Base-by-base conservation (phyloP, 192 early-diverging fungal species). In the Kappamyces sp. region DNA sequence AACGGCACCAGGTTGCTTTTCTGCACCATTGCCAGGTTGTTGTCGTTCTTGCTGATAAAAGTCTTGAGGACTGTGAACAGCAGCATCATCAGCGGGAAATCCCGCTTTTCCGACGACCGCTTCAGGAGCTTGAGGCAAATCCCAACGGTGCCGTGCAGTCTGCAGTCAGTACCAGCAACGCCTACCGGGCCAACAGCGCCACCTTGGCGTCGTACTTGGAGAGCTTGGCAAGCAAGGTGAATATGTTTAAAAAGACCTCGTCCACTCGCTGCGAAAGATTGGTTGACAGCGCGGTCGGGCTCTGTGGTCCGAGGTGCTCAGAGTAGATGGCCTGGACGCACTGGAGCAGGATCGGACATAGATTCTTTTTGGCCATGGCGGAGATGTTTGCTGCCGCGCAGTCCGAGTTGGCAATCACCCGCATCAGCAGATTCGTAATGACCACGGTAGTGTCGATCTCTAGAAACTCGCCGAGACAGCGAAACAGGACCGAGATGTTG, bases 361-460 rank as follows among this genome's bases (percentile, higher is more conserved):
- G 49, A 43, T 62, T 68, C 42, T 65, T 65, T 15, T 62, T 43
- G 4, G 68, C 67, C 30, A 73, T 45, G 45, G 65, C 63, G 1
- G 72, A 39, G 7, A 66, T 54, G 52, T 71, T 71, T 30, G 58
- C 36, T 39, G 54, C 52, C 38, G 43, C 63, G 47, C 34, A 37
- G 12, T 71, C 68, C 7, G 50, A 39, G 42, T 45, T 34, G 5
- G 62, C 57, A 1, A 60, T 61, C 22, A 74, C 32, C 29, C 72
- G 55, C 12, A 72, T 33, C 14, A 75, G 47, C 4, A 79, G 34
- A 40, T 69, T 72, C 8, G 72, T 73, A 47, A 72, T 66, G 31
- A 67, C 61, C 6, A 66, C 62, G 35, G 69, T 59, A 47, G 65
- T 63, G 36, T 78, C 76, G 3, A 74, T 38, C 49, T 78, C 72